A percentile compares a stretch with the other conserved stretches of the same genome.
These are phyloP conservation scores for Gossypium sturtianum DNA, from an alignment of 345 rosid genomes.

Conservation along the genomic window DNA sequence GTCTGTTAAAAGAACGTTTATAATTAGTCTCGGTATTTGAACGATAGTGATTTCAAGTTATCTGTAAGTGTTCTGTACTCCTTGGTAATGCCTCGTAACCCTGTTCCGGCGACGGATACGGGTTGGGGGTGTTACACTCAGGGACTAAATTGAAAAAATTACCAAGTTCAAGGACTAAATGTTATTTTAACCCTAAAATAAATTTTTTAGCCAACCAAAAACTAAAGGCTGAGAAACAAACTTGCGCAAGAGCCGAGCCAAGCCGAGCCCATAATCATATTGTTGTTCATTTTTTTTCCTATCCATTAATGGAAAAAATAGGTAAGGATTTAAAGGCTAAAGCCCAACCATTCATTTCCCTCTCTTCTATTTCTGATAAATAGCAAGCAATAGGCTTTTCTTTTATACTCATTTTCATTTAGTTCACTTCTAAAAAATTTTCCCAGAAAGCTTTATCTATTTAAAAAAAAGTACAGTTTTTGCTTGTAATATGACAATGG, in stretches of 20 bases:
- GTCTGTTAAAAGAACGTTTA: too few species aligned
- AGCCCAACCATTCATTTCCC: constrained; percentile 40
- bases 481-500: constrained; percentile 5
- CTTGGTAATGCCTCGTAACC: too few species aligned
- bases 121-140: too few species aligned
- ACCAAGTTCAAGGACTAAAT: too few species aligned
- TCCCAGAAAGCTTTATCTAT: not conserved
- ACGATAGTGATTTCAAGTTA: too few species aligned
- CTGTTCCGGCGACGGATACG: too few species aligned
- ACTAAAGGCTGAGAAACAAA: not conserved
- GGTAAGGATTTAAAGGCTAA: not conserved
- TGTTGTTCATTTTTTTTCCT: not conserved
- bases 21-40: too few species aligned
- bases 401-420: not conserved
- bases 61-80: too few species aligned
- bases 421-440: not conserved
- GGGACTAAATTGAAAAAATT: too few species aligned
- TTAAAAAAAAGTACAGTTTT: not conserved
- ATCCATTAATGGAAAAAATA: not conserved
- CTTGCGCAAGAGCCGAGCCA: not conserved
- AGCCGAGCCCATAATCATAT: not conserved
- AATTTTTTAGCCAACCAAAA: not conserved
- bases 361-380: constrained; percentile 1
- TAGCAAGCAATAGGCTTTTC: not conserved
- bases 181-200: too few species aligned